Evolutionary conservation across 1,284 basidiomycete genomes (phyloP), one percentile per base, ranked within the genome.

Genomic region (Pholiota adiposa): DNA sequence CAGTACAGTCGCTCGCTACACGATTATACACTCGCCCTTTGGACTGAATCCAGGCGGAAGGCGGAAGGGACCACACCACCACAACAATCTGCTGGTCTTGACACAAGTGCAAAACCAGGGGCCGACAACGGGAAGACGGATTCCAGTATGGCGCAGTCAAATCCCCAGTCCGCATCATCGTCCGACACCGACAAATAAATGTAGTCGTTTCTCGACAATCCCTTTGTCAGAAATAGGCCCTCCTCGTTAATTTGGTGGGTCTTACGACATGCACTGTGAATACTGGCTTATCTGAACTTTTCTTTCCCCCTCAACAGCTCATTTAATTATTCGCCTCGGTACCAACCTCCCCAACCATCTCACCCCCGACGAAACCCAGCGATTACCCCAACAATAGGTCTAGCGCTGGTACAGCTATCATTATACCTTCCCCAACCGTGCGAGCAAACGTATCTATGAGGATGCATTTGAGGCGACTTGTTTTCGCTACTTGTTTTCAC

Each of bases 1-100:
- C 73, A 76, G 36, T 90, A 90, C 69, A 83, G 88, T 12, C 83
- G 82, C 63, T 80, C 86, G 44, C 73, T 90, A 36, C 85, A 89
- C 69, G 80, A 87, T 59, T 89, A 89, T 65, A 90, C 88, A 33
- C 80, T 89, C 56, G 78, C 71, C 41, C 77, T 88, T 49, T 90
- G 88, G 87, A 84, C 83, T 51, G 85, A 89, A 68, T 87, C 87
- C 11, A 77, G 86, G 66, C 79, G 82, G 64, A 70, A 79, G 58
- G 83, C 81, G 36, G 87, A 89, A 69, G 83, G 87, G 68, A 65
- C 53, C 25, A 56, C 62, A 19, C 16, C 41, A 25, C 16, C 44
- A 14, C 21, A 11, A 18, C 54, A 25, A 29, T n/a, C 23, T 23
- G 6, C 31, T 44, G 14, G 31, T 46, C 34, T 40, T 33, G 16